Conservation (phyloP, 2,329 filamentous ascomycete genomes). For the Grosmannia penicillata region DNA sequence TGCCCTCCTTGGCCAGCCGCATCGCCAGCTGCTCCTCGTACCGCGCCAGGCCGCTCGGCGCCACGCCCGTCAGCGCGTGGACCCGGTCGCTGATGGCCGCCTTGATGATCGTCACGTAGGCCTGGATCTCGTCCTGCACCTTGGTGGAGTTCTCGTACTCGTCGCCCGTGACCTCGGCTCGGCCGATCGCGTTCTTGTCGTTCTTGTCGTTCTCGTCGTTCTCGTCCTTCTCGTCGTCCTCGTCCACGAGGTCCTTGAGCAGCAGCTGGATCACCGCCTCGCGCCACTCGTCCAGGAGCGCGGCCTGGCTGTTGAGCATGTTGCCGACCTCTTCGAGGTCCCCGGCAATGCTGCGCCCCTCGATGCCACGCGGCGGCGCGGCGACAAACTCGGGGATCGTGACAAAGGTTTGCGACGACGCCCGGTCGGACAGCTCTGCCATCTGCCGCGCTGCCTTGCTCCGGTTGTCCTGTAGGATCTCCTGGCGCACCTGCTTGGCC, state of each 20-base stretch:
- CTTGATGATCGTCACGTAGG: constrained; percentile 67
- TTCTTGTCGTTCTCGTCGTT: constrained; percentile 56
- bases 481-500: constrained; percentile 63
- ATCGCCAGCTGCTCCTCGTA: constrained; percentile 55
- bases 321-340: constrained; percentile 49
- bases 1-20: constrained; percentile 41
- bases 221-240: constrained; percentile 56
- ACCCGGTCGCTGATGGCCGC: constrained; percentile 66
- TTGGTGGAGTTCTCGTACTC: constrained; percentile 83
- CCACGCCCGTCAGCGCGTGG: constrained; percentile 59
- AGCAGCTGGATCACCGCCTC: constrained; percentile 58
- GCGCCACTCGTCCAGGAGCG: constrained; percentile 60
- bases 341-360: constrained; percentile 52
- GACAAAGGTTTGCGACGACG: constrained; percentile 38
- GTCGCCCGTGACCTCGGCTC: constrained; percentile 62
- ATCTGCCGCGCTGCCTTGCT: constrained; percentile 50
- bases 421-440: constrained; percentile 40
- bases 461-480: constrained; percentile 52
- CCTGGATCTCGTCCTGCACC: constrained; percentile 76
- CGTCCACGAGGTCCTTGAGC: constrained; percentile 63
- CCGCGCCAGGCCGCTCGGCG: constrained; percentile 53
- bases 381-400: constrained; percentile 46
- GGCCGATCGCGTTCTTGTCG: constrained; percentile 26
- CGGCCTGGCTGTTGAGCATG: constrained; percentile 57
- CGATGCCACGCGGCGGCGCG: constrained; percentile 48